These are phyloP conservation scores for Starmerella powellii DNA, from an alignment of 805 yeast species.

Conservation along the genomic window DNA sequence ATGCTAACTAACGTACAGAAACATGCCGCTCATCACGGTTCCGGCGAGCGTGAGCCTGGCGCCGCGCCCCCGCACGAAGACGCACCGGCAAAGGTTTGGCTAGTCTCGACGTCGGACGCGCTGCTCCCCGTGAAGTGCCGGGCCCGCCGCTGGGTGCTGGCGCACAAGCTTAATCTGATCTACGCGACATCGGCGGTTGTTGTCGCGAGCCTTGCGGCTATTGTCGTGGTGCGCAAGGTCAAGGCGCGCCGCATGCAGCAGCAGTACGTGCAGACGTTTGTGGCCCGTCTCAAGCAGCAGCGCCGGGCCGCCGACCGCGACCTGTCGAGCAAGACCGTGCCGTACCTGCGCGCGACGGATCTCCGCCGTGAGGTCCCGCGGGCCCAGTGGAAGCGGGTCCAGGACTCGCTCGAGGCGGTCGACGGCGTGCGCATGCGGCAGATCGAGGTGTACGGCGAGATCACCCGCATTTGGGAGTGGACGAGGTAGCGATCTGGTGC, in stretches of 20 bases:
- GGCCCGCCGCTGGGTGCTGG: slow-evolving; percentile 16
- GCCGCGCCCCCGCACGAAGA: slow-evolving; percentile 6
- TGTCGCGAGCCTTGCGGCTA: background rate
- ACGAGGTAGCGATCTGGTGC: slow-evolving; percentile 34
- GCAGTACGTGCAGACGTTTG: slow-evolving; percentile 7
- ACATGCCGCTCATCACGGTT: background rate
- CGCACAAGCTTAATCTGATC: slow-evolving; percentile 8
- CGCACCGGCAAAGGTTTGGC: slow-evolving; percentile 5
- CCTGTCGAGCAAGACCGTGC: slow-evolving; percentile 12
- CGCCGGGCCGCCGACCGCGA: slow-evolving; percentile 18
- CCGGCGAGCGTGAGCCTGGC: slow-evolving; percentile 8
- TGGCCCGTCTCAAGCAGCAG: slow-evolving; percentile 13
- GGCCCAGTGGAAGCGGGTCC: slow-evolving; percentile 47
- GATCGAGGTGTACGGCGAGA: slow-evolving; percentile 73
- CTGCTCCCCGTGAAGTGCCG: slow-evolving; percentile 17
- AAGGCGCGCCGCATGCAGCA: slow-evolving; percentile 5
- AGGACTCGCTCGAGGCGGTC: slow-evolving; percentile 47
- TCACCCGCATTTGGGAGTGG: slow-evolving; percentile 85
- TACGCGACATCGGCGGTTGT: background rate
- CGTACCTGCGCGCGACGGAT: slow-evolving; percentile 11
- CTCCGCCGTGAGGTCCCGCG: slow-evolving; percentile 14
- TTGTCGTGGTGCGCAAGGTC: background rate
- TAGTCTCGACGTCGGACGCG: slow-evolving; percentile 18
- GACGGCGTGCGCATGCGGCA: slow-evolving; percentile 50
- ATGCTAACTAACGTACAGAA: slow-evolving; percentile 7